Conservation (phyloP, 2,329 filamentous ascomycete genomes). For the Curvularia lunata region DNA sequence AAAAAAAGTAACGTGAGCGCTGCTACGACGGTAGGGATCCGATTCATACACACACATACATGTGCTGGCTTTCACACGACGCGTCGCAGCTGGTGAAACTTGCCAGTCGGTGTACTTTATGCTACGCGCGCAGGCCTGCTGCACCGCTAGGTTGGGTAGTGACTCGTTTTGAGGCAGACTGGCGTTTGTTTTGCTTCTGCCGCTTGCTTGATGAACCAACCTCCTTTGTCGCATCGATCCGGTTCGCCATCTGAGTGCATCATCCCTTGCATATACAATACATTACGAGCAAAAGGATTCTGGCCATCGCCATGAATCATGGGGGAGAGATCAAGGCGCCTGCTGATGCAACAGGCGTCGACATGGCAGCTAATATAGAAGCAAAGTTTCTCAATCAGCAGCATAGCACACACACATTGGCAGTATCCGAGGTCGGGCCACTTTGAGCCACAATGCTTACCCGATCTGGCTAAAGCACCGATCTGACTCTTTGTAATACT, state of each 20-base stretch:
- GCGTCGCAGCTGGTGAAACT: conserved; percentile 23
- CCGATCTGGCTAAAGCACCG: conserved; percentile 34
- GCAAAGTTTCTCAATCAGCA: conserved; percentile 26
- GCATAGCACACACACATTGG: neutral
- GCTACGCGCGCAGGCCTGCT: conserved; percentile 23
- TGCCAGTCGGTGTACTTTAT: conserved; percentile 16
- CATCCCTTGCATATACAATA: conserved; percentile 18
- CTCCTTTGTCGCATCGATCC: conserved; percentile 24
- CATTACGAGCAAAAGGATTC: conserved; percentile 15
- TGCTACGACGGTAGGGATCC: conserved; percentile 9
- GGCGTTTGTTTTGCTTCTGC: conserved; percentile 24
- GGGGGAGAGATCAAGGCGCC: conserved; percentile 23
- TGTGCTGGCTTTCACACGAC: conserved; percentile 17
- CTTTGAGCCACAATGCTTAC: conserved; percentile 31
- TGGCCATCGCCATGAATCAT: conserved; percentile 20
- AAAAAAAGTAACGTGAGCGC: conserved; percentile 1
- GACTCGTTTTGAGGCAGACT: conserved; percentile 27
- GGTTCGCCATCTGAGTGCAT: conserved; percentile 21
- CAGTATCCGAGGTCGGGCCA: conserved; percentile 34
- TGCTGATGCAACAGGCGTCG: conserved; percentile 25
- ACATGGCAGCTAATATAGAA: conserved; percentile 33
- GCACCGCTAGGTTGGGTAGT: conserved; percentile 17
- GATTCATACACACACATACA: conserved; percentile 21
- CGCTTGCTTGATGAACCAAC: conserved; percentile 19
- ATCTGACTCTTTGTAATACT: conserved; percentile 30